phyloP scores from a whole-genome alignment of 805 yeast genomes.

The Hanseniaspora meyeri region DNA sequence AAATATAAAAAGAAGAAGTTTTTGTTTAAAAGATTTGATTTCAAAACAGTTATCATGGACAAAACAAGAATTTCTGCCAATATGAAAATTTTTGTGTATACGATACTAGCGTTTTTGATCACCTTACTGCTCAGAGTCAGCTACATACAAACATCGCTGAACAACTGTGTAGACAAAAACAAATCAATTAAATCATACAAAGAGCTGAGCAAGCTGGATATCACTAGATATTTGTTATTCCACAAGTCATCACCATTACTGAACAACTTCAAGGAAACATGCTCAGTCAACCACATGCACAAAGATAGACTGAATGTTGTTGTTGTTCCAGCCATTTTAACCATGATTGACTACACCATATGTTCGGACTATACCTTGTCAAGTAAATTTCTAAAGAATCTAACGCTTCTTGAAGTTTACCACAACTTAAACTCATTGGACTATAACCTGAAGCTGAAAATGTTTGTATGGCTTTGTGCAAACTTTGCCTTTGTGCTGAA shows the following conservation, averaged over 20 bases:
- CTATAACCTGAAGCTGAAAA: not conserved
- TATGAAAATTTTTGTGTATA: not conserved
- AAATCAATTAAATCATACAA: not conserved
- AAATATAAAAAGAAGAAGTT: not conserved
- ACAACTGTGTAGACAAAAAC: not conserved
- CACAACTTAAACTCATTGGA: not conserved
- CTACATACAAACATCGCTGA: not conserved
- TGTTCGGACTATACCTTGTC: not conserved
- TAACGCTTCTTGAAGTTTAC: slow-evolving; percentile 1
- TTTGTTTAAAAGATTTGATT: not conserved
- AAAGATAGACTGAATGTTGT: slow-evolving; percentile 7
- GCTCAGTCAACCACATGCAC: not conserved
- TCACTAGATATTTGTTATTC: not conserved
- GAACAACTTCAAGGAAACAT: not conserved
- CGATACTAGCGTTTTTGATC: not conserved
- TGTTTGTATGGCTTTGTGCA: not conserved
- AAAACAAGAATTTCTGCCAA: not conserved
- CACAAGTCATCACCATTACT: not conserved
- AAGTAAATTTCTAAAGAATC: slow-evolving; percentile 7
- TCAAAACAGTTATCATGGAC: not conserved
- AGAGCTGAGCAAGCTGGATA: not conserved
- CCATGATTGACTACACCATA: slow-evolving; percentile 6
- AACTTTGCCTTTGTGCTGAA: not conserved
- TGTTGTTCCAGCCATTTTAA: slow-evolving; percentile 6
- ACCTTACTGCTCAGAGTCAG: not conserved